Evolutionary conservation across 2,329 filamentous ascomycete genomes (phyloP).

Genomic region (Hymenoscyphus linearis): DNA sequence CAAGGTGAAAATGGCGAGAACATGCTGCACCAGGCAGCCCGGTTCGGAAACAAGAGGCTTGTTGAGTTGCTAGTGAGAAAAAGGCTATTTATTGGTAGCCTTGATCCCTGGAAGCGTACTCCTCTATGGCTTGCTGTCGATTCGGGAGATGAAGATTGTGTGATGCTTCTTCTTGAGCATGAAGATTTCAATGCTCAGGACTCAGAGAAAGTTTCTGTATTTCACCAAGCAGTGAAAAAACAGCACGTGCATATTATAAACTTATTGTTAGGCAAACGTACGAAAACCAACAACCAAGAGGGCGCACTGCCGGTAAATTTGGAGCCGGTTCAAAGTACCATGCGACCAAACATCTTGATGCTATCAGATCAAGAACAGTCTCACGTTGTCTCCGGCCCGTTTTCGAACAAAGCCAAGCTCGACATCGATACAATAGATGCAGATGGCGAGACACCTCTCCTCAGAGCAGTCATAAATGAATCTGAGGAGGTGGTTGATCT

Average conservation of each 20-base stretch:
- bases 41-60: neutral
- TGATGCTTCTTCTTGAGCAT: neutral
- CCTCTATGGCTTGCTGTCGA: neutral
- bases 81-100: neutral
- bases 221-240: neutral
- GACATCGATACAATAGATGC: neutral
- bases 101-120: neutral
- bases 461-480: neutral
- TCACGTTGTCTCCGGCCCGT: neutral
- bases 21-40: neutral
- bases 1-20: neutral
- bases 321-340: neutral
- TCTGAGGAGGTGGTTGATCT: neutral
- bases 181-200: neutral
- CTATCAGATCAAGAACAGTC: neutral
- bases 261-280: neutral
- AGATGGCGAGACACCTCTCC: neutral
- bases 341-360: neutral
- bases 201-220: neutral
- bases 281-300: neutral
- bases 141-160: neutral
- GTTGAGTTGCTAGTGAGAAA: neutral
- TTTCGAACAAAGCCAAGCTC: neutral
- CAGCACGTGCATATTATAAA: neutral
- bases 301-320: neutral